These are phyloP conservation scores for Aspergillus eucalypticola DNA, from an alignment of 2,329 filamentous ascomycete species.

Conservation along the genomic window DNA sequence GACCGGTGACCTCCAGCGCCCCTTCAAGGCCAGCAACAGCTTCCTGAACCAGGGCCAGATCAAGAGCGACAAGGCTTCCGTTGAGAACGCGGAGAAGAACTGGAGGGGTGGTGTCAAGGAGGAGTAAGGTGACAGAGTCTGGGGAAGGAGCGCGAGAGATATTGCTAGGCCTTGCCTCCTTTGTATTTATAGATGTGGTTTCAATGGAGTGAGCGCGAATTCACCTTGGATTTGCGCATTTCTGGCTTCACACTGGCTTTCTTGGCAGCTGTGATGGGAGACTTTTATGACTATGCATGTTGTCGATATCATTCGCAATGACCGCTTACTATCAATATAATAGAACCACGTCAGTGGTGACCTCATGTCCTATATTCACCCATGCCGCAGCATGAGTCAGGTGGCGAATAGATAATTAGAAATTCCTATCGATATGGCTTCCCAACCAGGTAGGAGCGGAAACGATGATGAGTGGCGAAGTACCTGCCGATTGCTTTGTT, in stretches of 20 bases:
- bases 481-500: background rate
- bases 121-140: constrained; percentile 37
- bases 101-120: constrained; percentile 54
- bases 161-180: constrained; percentile 9
- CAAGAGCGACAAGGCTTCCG: constrained; percentile 88
- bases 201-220: constrained; percentile 3
- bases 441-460: background rate
- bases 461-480: background rate
- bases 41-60: constrained; percentile 73
- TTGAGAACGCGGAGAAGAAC: constrained; percentile 52
- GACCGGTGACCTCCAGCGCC: constrained; percentile 85
- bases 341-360: background rate
- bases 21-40: constrained; percentile 84
- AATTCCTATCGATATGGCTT: background rate
- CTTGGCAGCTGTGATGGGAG: background rate
- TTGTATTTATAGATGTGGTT: constrained; percentile 23
- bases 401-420: background rate
- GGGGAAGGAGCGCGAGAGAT: background rate
- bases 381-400: background rate
- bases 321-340: background rate
- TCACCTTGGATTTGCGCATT: constrained; percentile 1
- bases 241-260: constrained; percentile 3
- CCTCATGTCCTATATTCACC: background rate
- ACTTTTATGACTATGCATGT: background rate
- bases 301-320: background rate